Evolutionary conservation across 495 filamentous ascomycete genomes (phyloP), one percentile per base, ranked within the genome.

Genomic region (Penicillium ucsense): DNA sequence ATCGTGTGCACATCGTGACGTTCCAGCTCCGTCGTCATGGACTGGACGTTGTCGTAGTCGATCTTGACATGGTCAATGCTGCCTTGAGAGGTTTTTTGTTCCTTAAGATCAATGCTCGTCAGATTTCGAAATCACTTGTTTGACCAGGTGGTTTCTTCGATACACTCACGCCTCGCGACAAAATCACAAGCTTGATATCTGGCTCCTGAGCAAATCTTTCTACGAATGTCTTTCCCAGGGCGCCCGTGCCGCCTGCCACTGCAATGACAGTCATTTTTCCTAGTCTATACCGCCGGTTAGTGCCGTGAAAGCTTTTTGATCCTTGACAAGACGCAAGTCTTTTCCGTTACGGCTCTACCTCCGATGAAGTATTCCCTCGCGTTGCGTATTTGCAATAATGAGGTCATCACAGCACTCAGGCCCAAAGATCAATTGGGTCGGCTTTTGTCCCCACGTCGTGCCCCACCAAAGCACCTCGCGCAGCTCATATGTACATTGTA

Each of bases 231-330:
- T 66, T 68, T 5, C 77, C 77, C 11, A 81, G 56, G 28, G 63
- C 66, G 6, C 74, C 75, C 30, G 72, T 75, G 6, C 77, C 76
- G 27, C 77, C 77, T 33, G 77, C 75, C 30, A 81, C 67, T 9
- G 75, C 76, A 44, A 81, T 58, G 7, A 68, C 53, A 3, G 61
- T 47, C 77, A 78, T 48, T 27, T 3, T 31, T 20, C 20, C 20
- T 20, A 20, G 20, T 20, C 20, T 20, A 20, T 20, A 20, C 20
- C 20, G 20, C 20, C 20, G 20, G 20, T 20, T 20, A 20, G 20
- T 20, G 20, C 20, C 2, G 20, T 20, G 20, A 20, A 20, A 20
- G 20, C 20, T 20, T 20, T 20, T 1, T 20, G 20, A 2, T 20
- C 20, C 20, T 2, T 20, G 20, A 20, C 9, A 31, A 12, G 28